Base-by-base conservation (phyloP, 495 filamentous ascomycete genomes). In the Xylaria flabelliformis region DNA sequence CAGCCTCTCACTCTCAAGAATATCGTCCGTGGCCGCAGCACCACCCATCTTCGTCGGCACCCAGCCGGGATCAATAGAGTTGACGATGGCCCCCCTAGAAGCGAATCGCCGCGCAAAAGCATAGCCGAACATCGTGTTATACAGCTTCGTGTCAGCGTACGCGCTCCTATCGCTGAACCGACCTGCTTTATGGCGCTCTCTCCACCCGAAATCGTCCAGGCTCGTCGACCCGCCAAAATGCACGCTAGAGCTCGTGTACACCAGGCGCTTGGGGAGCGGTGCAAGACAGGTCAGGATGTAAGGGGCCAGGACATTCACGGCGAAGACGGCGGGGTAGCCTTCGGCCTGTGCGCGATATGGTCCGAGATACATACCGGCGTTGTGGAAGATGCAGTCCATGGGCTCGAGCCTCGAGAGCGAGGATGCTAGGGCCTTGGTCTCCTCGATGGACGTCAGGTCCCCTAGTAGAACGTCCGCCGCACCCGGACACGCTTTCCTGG, bases 41-140 rank as follows among this genome's bases (percentile, higher is more conserved):
- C 88, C 88, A 12, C 89, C 89, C 88, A 91, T 87, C 77, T 88
- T 86, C 10, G 89, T 91, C 70, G 84, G 79, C 53, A 91, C 88
- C 90, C 89, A 91, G 3, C 90, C 90, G 7, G 90, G 90, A 77
- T 88, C 84, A 74, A 90, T 81, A 5, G 83, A 81, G 29, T 87
- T 82, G 0, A 86, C 84, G 56, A 84, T 78, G 4, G 87, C 81
- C 3, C 86, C 83, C 51, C 64, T 73, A n/a, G 63, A n/a, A 6
- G 81, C 78, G 81, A 86, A 87, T 2, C 81, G 78, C 5, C 85
- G 75, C 1, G 87, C 82, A 72, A 90, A 87, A 12, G 83, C 84
- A 69, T 87, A 87, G 6, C 86, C 83, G 10, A 90, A 79, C 80
- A 90, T 82, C 21, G 86, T 78, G 73, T 87, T 82, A 67, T 88